Conservation (phyloP, 495 filamentous ascomycete genomes). For the Aspergillus taichungensis region DNA sequence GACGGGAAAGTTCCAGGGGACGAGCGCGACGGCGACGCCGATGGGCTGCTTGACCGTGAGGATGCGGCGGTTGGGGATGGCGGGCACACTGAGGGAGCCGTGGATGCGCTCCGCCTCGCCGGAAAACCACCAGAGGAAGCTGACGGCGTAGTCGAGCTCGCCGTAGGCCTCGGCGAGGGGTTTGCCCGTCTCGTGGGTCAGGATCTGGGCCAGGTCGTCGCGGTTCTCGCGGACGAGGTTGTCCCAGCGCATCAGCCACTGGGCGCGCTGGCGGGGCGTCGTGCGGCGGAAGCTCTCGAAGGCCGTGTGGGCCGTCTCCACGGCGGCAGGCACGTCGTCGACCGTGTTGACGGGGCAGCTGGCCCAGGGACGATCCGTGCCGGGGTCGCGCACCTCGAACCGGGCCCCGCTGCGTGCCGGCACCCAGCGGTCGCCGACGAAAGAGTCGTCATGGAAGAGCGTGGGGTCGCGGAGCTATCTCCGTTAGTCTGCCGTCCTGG, state of each 20-base stretch:
- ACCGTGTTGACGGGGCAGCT: slow-evolving; percentile 51
- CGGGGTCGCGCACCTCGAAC: slow-evolving; percentile 63
- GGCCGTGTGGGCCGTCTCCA: slow-evolving; percentile 48
- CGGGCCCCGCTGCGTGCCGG: slow-evolving; percentile 51
- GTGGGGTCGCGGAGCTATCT: slow-evolving; percentile 47
- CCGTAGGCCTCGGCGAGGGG: slow-evolving; percentile 49
- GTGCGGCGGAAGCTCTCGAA: slow-evolving; percentile 54
- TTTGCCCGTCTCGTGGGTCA: slow-evolving; percentile 59
- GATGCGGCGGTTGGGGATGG: slow-evolving; percentile 50
- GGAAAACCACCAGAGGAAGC: slow-evolving; percentile 58
- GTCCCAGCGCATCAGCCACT: slow-evolving; percentile 54
- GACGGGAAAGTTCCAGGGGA: slow-evolving; percentile 58
- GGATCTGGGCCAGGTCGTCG: slow-evolving; percentile 49
- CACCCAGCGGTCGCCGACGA: slow-evolving; percentile 54
- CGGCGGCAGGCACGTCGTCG: slow-evolving; percentile 53
- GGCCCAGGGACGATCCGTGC: slow-evolving; percentile 54
- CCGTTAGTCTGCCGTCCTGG: too few species aligned
- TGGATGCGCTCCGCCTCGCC: slow-evolving; percentile 64
- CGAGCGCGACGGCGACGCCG: slow-evolving; percentile 54
- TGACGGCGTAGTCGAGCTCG: slow-evolving; percentile 51
- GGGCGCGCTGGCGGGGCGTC: slow-evolving; percentile 52
- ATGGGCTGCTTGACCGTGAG: slow-evolving; percentile 66
- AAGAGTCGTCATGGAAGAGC: slow-evolving; percentile 51
- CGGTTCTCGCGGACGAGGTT: slow-evolving; percentile 39
- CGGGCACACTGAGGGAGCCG: slow-evolving; percentile 47